A percentile compares a stretch with the other conserved stretches of the same genome.
Evolutionary conservation across 495 filamentous ascomycete species (phyloP).

Genomic region (Staphylotrichum tortipilum): DNA sequence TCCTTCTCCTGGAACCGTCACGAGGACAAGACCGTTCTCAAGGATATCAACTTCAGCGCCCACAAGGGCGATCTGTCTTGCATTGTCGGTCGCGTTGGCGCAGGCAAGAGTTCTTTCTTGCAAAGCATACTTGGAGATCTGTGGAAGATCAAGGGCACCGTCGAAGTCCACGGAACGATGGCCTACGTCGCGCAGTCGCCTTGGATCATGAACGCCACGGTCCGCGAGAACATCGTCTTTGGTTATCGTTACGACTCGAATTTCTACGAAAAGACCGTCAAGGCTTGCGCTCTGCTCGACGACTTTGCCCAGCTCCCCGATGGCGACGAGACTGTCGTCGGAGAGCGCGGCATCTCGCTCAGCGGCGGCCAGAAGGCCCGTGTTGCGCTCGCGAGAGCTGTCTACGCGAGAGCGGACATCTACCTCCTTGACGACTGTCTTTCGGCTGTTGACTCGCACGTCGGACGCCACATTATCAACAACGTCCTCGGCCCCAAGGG

Average conservation of each 20-base stretch:
- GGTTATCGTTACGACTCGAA: slow-evolving; percentile 88
- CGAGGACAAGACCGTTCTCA: slow-evolving; percentile 42
- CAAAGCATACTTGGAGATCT: slow-evolving; percentile 82
- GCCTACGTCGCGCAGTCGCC: slow-evolving; percentile 89
- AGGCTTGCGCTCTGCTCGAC: slow-evolving; percentile 85
- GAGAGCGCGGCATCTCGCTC: slow-evolving; percentile 92
- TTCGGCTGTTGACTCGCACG: slow-evolving; percentile 95
- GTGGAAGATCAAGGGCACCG: slow-evolving; percentile 81
- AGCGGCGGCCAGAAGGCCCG: slow-evolving; percentile 96
- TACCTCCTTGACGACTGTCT: slow-evolving; percentile 92
- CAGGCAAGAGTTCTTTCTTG: slow-evolving; percentile 89
- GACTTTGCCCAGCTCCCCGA: slow-evolving; percentile 92
- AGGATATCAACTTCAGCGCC: slow-evolving; percentile 75
- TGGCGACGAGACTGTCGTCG: slow-evolving; percentile 93
- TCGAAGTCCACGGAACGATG: slow-evolving; percentile 66
- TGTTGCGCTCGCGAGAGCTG: slow-evolving; percentile 87
- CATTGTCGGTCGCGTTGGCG: slow-evolving; percentile 88
- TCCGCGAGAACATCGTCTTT: slow-evolving; percentile 95
- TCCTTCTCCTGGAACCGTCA: slow-evolving; percentile 93
- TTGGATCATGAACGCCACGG: slow-evolving; percentile 98
- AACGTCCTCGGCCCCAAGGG: slow-evolving; percentile 82
- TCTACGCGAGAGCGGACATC: slow-evolving; percentile 95
- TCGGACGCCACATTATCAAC: slow-evolving; percentile 89
- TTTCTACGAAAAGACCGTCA: slow-evolving; percentile 90
- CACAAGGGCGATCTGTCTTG: slow-evolving; percentile 88